Percentiles rank a stretch among this genome's conserved stretches.
Evolutionary conservation across 306 rosid genomes (phyloP).

Genomic region (Dryas alaskensis): DNA sequence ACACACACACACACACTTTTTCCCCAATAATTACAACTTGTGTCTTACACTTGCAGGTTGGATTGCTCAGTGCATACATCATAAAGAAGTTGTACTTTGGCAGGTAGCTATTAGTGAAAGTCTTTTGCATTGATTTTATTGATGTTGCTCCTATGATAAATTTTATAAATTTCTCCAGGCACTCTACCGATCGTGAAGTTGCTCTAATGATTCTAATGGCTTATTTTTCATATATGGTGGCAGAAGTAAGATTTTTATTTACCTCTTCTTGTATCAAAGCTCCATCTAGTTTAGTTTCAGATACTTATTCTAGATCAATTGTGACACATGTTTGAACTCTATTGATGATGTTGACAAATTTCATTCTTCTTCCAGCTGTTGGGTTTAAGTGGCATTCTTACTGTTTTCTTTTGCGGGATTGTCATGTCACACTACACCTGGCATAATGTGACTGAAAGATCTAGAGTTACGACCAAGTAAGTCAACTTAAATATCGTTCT

Average conservation of each 20-base stretch:
- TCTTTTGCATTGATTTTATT: background rate
- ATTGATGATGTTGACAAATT: slow-evolving; percentile 15
- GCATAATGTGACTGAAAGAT: slow-evolving; percentile 46
- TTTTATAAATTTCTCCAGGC: slow-evolving; percentile 32
- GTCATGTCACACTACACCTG: slow-evolving; percentile 65
- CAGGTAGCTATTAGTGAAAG: slow-evolving; percentile 35
- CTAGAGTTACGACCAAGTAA: slow-evolving; percentile 55
- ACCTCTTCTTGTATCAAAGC: slow-evolving; percentile 7
- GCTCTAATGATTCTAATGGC: slow-evolving; percentile 65
- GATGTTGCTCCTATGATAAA: slow-evolving; percentile 2
- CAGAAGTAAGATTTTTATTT: slow-evolving; percentile 43
- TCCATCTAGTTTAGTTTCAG: background rate
- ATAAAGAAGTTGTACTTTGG: slow-evolving; percentile 50
- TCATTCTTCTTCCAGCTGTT: slow-evolving; percentile 39
- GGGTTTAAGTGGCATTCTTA: slow-evolving; percentile 52
- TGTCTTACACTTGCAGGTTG: slow-evolving; percentile 41
- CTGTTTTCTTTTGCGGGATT: slow-evolving; percentile 68
- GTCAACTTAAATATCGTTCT: slow-evolving; percentile 1
- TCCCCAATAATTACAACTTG: background rate
- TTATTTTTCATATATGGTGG: slow-evolving; percentile 54
- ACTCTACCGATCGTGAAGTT: slow-evolving; percentile 60
- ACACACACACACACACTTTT: too few relatives aligned
- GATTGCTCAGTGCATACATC: slow-evolving; percentile 45
- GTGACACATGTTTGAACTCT: slow-evolving; percentile 6
- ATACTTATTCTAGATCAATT: background rate